phyloP scores from a whole-genome alignment of 2,329 filamentous ascomycete genomes.

The Ascochyta viciae-villosae region DNA sequence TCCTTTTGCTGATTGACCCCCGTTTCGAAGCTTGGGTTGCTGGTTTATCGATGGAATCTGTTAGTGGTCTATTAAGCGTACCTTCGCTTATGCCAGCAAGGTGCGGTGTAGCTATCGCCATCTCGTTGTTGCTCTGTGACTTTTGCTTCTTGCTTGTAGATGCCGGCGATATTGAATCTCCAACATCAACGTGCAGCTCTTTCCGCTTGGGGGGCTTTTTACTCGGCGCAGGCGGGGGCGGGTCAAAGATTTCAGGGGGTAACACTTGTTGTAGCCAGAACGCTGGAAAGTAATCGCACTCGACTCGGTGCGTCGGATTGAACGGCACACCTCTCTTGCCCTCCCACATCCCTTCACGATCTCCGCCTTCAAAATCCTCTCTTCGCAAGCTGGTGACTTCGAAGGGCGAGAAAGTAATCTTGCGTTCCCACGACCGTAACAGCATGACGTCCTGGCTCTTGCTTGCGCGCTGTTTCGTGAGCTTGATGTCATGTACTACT shows the following conservation, averaged over 20 bases:
- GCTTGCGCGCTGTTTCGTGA: slow-evolving; percentile 37
- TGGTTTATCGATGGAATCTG: neutral
- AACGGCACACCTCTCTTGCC: slow-evolving; percentile 29
- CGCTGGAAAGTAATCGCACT: slow-evolving; percentile 44
- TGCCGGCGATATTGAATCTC: neutral
- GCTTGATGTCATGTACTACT: slow-evolving; percentile 36
- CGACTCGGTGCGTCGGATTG: slow-evolving; percentile 42
- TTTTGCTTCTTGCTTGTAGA: slow-evolving; percentile 11
- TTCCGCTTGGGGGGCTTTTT: slow-evolving; percentile 25
- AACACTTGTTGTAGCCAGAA: slow-evolving; percentile 44
- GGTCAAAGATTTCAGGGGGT: slow-evolving; percentile 30
- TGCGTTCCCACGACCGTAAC: slow-evolving; percentile 30
- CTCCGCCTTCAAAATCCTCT: slow-evolving; percentile 34
- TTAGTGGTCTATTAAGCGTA: neutral
- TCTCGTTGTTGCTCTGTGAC: neutral
- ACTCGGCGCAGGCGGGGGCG: slow-evolving; percentile 16
- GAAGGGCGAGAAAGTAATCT: slow-evolving; percentile 49
- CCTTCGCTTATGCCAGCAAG: neutral
- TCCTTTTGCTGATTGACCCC: neutral
- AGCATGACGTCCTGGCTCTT: slow-evolving; percentile 24
- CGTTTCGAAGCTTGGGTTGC: neutral
- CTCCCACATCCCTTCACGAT: slow-evolving; percentile 36
- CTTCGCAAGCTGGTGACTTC: slow-evolving; percentile 38
- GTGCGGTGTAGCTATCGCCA: neutral
- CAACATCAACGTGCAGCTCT: neutral